Base-by-base conservation (phyloP, 1,284 basidiomycete genomes). In the Malassezia pachydermatis region DNA sequence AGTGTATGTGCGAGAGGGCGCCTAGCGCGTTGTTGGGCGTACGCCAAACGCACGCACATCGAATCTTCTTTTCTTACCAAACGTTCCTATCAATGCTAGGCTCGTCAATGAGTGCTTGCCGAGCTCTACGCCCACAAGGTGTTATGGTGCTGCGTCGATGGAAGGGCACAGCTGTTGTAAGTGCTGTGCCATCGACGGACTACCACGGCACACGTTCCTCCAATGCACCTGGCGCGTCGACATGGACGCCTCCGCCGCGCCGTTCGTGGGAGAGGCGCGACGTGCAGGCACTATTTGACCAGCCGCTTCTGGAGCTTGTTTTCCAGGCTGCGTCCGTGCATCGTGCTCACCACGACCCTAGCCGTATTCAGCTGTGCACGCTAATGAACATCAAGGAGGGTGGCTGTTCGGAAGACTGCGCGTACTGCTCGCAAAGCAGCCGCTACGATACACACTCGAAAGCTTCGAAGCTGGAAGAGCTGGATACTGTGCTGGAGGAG, bases 351-450 rank as follows among this genome's bases (percentile, higher is more conserved):
- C 88, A 95, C 61, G 85, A 92, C 73, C 82, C 88, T 28, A 79
- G 75, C 60, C 86, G 92, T 74, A 81, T 98, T 28, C 92, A 98
- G 76, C 79, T 98, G 20, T 96, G 90, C 71, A 96, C 92, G 2
- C 79, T 98, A 25, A 90, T 96, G 86, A 98, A 96, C 73, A 98
- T 98, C 75, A 98, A 98, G 76, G 90, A 68, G 33, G 68, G 67
- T 45, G 92, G 92, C 57, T 98, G 92, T 69, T 81, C 84, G 39
- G 92, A 98, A 75, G 88, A 98, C 73, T 98, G 92, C 76, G 90
- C 88, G 45, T 98, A 98, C 76, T 98, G 92, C 74, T 94, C 92
- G 22, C 92, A 98, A 73, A 94, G 88, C 10, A 88, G 86, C 35
- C 81, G 83, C 46, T 88, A 98, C 76, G 79, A 83, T 22, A 96